A percentile compares a stretch with the other conserved stretches of the same genome.
phyloP scores from a whole-genome alignment of 2,329 filamentous ascomycete species.

The Xylaria sp. region DNA sequence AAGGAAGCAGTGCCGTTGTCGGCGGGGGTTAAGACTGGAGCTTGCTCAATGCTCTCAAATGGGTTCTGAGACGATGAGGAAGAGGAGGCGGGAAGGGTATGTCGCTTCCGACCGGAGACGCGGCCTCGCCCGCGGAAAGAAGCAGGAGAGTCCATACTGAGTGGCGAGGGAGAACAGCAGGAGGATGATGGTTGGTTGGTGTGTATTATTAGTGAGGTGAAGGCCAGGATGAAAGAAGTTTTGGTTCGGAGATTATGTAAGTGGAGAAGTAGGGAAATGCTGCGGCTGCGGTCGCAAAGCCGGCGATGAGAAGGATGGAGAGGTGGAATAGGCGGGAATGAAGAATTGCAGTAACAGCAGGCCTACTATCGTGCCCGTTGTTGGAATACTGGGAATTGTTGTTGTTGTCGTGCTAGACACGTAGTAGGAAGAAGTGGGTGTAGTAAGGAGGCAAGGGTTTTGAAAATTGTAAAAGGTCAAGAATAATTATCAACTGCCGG shows the following conservation, averaged over 20 bases:
- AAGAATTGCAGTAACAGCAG: neutral
- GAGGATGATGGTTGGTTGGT: conserved; percentile 14
- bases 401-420: neutral
- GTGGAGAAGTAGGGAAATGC: conserved; percentile 32
- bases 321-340: neutral
- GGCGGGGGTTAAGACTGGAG: conserved; percentile 25
- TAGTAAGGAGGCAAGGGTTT: conserved; percentile 5
- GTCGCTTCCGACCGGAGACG: conserved; percentile 32
- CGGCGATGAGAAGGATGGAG: neutral
- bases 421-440: neutral
- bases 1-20: conserved; percentile 29
- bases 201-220: conserved; percentile 21
- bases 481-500: conserved; percentile 5
- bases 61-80: conserved; percentile 23
- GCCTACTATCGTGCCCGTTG: neutral
- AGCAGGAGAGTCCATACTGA: conserved; percentile 35
- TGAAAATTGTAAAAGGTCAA: conserved; percentile 15
- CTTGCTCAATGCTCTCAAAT: conserved; percentile 23
- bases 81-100: conserved; percentile 27
- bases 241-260: conserved; percentile 40
- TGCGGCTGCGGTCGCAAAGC: conserved; percentile 9
- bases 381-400: neutral
- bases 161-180: neutral
- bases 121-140: conserved; percentile 33
- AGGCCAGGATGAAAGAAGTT: conserved; percentile 28